Evolutionary conservation across 2,329 filamentous ascomycete species (phyloP), one percentile per base, ranked within the genome.

Genomic region (Parastagonospora avenae): DNA sequence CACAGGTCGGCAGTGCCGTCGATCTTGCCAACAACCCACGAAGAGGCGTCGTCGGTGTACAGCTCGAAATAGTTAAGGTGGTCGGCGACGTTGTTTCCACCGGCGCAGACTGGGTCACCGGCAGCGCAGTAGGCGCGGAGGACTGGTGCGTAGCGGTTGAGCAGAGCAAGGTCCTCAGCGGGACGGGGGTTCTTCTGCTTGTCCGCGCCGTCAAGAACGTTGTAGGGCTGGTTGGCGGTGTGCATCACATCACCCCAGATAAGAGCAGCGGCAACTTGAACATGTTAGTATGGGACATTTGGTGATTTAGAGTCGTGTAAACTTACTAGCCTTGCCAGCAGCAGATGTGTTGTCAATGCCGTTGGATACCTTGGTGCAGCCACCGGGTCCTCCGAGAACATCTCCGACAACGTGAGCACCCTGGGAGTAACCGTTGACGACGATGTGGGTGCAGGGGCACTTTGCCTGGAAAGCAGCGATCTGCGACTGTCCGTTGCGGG

Each of bases 61-160:
- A 53, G 35, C 35, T 63, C 55, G 41, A 80, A 83, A 55, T 87
- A 87, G 46, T 81, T 79, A 63, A 85, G 79, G 64, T 87, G 85
- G 8, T 80, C 78, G 55, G 79, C 78, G n/a, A 78, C 75, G 54
- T 85, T 75, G 59, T 77, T 82, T 39, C 85, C 85, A 33, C 81
- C 83, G 68, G 83, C 87, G 76, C 85, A 87, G 70, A 84, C 86
- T 0, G 84, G 84, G 57, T 87, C 85, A 2, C 79, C 63, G 8
- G 78, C 73, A 58, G 86, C 83, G 63, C 85, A 87, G 76, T 86
- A 87, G 6, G 82, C 82, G 70, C 85, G 75, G 54, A 87, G 82
- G 58, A 81, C 82, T 3, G 63, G 61, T 4, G 82, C 77, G 50
- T 60, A 65, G 42, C 52, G 54, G 43, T 62, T 63, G n/a, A 65